Base-by-base conservation (phyloP, 2,329 filamentous ascomycete genomes). In the Fusarium guadeloupense region DNA sequence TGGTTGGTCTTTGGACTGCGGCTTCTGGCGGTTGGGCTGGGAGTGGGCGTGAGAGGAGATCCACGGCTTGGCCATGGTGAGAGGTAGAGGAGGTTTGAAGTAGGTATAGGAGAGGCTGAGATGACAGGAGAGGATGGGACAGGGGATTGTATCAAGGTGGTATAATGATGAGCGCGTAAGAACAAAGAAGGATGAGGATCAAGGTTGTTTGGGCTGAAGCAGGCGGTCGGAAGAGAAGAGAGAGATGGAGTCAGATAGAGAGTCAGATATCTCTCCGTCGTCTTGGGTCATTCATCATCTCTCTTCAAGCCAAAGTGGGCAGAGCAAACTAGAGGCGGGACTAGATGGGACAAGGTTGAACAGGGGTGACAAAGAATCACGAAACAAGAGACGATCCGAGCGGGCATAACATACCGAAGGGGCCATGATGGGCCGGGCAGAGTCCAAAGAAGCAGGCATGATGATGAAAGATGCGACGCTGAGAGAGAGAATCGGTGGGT, bases 361-460 rank as follows among this genome's bases (percentile, higher is more conserved):
- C 50, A 41, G 42, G 49, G 54, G 48, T 31, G 59, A 55, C 31
- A 20, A 25, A 41, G 41, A 25, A 26, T 14, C 33, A 26, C 25
- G 40, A 53, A 35, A 31, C 31, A 17, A 58, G 37, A 59, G 44
- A 57, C 52, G 48, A 51, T 50, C 62, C 61, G 42, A 54, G 59
- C 56, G 59, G 56, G n/a, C 44, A 41, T 59, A 59, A 84, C 84
- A 50, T 84, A 87, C 84, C 70, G 84, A 86, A 41, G 83, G 81
- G 56, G 83, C 83, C 84, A 87, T 86, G 73, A 87, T 87, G 68
- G 84, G 84, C 72, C 84, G 83, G 48, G 83, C 79, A 38, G 84
- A 87, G 51, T 87, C 84, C 54, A 86, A 70, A n/a, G 84, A 87
- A 59, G 79, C 73, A 72, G 83, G 82, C 84, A 87, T 87, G 51